Base-by-base conservation (phyloP, 2,329 filamentous ascomycete species). In the Talaromyces sp. region DNA sequence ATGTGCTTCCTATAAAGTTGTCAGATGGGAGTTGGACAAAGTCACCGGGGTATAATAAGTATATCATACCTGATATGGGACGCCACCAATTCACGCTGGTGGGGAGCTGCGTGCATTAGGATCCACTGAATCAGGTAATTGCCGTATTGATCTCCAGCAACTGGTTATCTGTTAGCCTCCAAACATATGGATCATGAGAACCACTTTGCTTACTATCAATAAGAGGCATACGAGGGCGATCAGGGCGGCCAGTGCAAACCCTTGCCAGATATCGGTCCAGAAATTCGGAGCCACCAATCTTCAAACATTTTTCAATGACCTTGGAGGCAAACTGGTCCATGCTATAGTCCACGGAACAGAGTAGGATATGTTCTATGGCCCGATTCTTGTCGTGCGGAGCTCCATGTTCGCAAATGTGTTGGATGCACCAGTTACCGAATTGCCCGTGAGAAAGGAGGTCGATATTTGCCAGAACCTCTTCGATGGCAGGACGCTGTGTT, bases 271-370 rank as follows among this genome's bases (percentile, higher is more conserved):
- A 99, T 64, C 92, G 91, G 64, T 92, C 85, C 51, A 99, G 84
- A 72, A 99, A 99, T 54, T 98, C 93, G 28, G 84, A 78, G 30
- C 92, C 91, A 52, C 93, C 92, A 78, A 99, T 96, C 81, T 99
- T 99, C 68, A 99, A 86, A 71, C 95, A 99, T 79, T 99, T 99
- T 79, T 99, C 93, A 64, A 99, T 93, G 52, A 99, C 95, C 78
- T 99, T 99, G 63, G 95, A 99, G 51, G 95, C 96, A 73, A 97
- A 99, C 72, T 99, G 95, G 69, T 99, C 95, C 85, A 96, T 97
- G 77, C 93, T 98, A 78, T 98, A 99, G 77, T 97, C 93, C 17
- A 92, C 90, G 33, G 93, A 91, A 77, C 92, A 96, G 65, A 89
- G 89, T 67, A 99, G 89, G 71, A 99, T 93, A 75, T 98, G 93